Evolutionary conservation across 2,329 filamentous ascomycete species (phyloP), one percentile per base, ranked within the genome.

Genomic region (Botryotinia calthae): DNA sequence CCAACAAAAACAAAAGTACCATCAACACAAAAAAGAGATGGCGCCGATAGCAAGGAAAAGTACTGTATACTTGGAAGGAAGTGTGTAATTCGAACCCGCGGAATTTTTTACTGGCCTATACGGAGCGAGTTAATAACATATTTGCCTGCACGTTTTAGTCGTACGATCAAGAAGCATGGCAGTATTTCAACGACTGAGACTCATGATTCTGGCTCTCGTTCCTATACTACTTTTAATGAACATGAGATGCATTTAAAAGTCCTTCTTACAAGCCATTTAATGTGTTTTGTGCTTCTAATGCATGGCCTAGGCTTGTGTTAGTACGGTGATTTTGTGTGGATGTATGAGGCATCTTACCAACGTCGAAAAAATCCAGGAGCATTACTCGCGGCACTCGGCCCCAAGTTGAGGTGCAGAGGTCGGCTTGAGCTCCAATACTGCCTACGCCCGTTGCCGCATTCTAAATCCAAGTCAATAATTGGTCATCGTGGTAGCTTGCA

Each of bases 341-440:
- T 28, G 51, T 8, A 51, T 4, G 54, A 22, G 22, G 10, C 25
- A 12, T 42, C 42, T 25, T 56, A 77, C 77, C 78, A 66, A 85
- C 83, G 75, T 89, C 86, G 79, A 88, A 88, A 18, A 86, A 89
- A 79, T 90, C 88, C 0, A 90, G 86, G 25, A 90, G 80, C 56
- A 89, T 82, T 72, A 87, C 87, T 9, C 82, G 86, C 3, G 88
- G 87, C 58, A 83, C 80, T 42, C 84, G 82, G 25, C 84, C 82
- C 76, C 86, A 89, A 10, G 79, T 80, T 1, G 74, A 74, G 71
- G 82, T 82, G 76, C 83, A 89, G 58, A 86, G 83, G 16, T 82
- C 76, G 0, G 83, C 83, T 80, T 87, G 87, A 2, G 80, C 79
- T 0, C 86, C 87, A 34, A 89, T 82, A 78, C 85, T 87, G 5